A percentile compares a stretch with the other conserved stretches of the same genome.
Evolutionary conservation across 2,329 filamentous ascomycete genomes (phyloP).

Genomic region (Phoma sp.): DNA sequence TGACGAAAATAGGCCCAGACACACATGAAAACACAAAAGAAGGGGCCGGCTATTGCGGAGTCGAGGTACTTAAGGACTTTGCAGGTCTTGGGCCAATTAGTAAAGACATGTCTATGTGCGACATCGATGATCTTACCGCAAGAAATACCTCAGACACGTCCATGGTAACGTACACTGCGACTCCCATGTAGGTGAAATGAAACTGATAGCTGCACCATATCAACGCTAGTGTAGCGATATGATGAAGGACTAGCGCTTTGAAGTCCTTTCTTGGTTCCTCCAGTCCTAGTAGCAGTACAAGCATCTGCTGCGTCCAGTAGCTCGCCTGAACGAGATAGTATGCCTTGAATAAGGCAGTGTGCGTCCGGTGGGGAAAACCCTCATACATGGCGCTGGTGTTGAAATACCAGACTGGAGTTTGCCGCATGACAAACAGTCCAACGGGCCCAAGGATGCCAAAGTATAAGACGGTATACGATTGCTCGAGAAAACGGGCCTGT

Average conservation of each 20-base stretch:
- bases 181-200: slow-evolving; percentile 94
- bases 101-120: background rate
- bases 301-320: slow-evolving; percentile 94
- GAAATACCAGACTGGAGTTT: slow-evolving; percentile 95
- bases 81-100: slow-evolving; percentile 78
- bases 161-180: slow-evolving; percentile 93
- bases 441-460: slow-evolving; percentile 82
- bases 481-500: slow-evolving; percentile 93
- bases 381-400: slow-evolving; percentile 92
- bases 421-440: slow-evolving; percentile 88
- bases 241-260: slow-evolving; percentile 89
- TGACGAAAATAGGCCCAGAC: slow-evolving; percentile 92
- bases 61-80: slow-evolving; percentile 93
- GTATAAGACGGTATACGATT: slow-evolving; percentile 92
- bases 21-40: slow-evolving; percentile 82
- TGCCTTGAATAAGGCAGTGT: slow-evolving; percentile 85
- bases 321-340: slow-evolving; percentile 95
- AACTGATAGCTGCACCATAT: slow-evolving; percentile 91
- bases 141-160: slow-evolving; percentile 97
- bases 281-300: slow-evolving; percentile 84
- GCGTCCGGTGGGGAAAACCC: slow-evolving; percentile 81
- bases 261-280: slow-evolving; percentile 96
- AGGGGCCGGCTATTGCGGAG: slow-evolving; percentile 77
- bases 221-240: slow-evolving; percentile 85
- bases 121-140: slow-evolving; percentile 77